Base-by-base conservation (phyloP, 495 filamentous ascomycete species). In the Parmelia sp. region DNA sequence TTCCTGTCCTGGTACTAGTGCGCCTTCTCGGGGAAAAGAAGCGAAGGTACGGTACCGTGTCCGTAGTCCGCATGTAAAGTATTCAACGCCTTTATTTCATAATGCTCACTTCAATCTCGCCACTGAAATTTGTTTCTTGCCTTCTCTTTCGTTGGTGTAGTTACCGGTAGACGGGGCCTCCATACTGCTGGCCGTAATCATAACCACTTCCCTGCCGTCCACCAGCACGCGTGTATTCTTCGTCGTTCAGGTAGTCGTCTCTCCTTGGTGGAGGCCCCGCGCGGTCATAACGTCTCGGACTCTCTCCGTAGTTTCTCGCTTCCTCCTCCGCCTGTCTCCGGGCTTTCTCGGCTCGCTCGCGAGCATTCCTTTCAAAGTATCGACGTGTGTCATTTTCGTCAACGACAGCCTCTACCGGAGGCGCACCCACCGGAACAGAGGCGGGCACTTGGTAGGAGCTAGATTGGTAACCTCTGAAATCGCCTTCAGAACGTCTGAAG, bases 271-370 rank as follows among this genome's bases (percentile, higher is more conserved):
- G 37, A n/a, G 42, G 40, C 11, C 57, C 65, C 56, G 55, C 61
- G n/a, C 69, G 68, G 33, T 72, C 68, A 35, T 69, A 65, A n/a
- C 70, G 64, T n/a, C 64, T 63, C n/a, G 71, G 71, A 44, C 68
- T 70, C 36, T 72, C 70, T 23, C 57, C 68, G 56, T 70, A 72
- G 25, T 36, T 56, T 15, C 70, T 58, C 23, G 57, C 42, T 12
- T 69, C 68, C 17, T 70, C 68, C n/a, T 69, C 68, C 3, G 70
- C 68, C 56, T 68, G 59, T 60, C 60, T 59, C 12, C 71, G 55
- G 21, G 55, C 37, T 37, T 65, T 57, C 31, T 70, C 69, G 1
- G 62, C 66, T 12, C 70, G 62, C 19, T 70, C 65, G 9, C 70
- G 60, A 21, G 67, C 67, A 36, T 53, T 65, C 33, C 65, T 61